Conservation (phyloP, 1,284 basidiomycete genomes). For the Phenoliferia sp. region DNA sequence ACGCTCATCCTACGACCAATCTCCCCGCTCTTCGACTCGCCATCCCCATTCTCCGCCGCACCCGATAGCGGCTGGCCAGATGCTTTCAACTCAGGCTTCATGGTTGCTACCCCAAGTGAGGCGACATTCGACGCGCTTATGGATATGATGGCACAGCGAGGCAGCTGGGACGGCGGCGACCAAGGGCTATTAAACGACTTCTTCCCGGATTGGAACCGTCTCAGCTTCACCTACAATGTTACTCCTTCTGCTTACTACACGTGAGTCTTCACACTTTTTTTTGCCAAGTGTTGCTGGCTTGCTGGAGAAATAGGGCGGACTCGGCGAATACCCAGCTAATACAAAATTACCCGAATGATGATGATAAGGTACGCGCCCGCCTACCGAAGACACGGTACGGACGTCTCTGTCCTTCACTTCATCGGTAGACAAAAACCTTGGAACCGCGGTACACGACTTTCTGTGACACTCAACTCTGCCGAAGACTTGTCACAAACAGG, state of each 20-base stretch:
- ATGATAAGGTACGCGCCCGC: conserved; percentile 80
- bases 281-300: background rate
- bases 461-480: conserved; percentile 34
- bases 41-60: conserved; percentile 65
- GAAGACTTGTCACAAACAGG: conserved; percentile 46
- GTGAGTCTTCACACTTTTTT: conserved; percentile 50
- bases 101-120: conserved; percentile 76
- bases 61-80: conserved; percentile 99
- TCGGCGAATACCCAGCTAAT: background rate
- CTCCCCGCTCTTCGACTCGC: conserved; percentile 75
- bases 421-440: conserved; percentile 93
- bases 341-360: conserved; percentile 26
- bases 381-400: conserved; percentile 82
- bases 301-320: background rate
- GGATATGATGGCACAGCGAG: conserved; percentile 63
- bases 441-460: conserved; percentile 53
- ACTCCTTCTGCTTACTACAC: conserved; percentile 97
- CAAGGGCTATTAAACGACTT: conserved; percentile 95
- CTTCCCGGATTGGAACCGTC: conserved; percentile 75
- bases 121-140: conserved; percentile 74
- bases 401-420: conserved; percentile 87
- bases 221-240: conserved; percentile 94
- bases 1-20: conserved; percentile 82
- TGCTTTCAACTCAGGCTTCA: conserved; percentile 94
- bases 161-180: conserved; percentile 95